Base-by-base conservation (phyloP, 2,329 filamentous ascomycete species). In the Tympanopsis confertula region DNA sequence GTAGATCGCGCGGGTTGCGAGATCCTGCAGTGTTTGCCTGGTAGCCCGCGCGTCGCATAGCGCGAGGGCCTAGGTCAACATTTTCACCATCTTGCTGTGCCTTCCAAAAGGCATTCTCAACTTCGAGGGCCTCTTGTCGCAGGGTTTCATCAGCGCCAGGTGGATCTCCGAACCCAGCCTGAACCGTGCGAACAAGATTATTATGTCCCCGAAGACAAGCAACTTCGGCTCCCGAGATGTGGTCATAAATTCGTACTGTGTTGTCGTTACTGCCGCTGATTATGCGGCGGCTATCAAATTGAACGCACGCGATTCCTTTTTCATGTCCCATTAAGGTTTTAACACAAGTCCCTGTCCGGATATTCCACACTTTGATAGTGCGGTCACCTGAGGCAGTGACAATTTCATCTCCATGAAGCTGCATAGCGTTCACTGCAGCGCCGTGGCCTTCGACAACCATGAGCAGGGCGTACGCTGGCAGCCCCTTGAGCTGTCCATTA, bases 281-380 rank as follows among this genome's bases (percentile, higher is more conserved):
- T 39, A 82, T 78, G 19, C 77, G 65, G 38, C 71, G 69, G 29
- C 73, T 73, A 50, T 82, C 78, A 42, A 76, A 81, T 47, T 82
- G 76, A 7, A 82, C 75, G 48, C 78, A 82, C 2, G 78, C 78
- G 44, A 82, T 82, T 15, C 78, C 78, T 48, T 82, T 82, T 35
- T 66, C 67, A 44, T 82, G 78, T 3, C 78, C 78, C 35, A 68
- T 59, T 26, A 77, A 65, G 2, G 70, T 77, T 47, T 70, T 70
- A 32, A 66, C 55, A 46, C 72, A 74, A 35, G 59, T 54, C 12
- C 76, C 76, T 15, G 64, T 73, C 37, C 66, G 68, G 37, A 82
- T 65, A 47, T 75, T 69, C 78, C 78, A 82, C 24, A 80, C 62
- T 48, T 78, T 80, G 50, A 82, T 75, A 38, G 68, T 66, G 18